These are phyloP conservation scores for Globisporangium viniferum DNA, from an alignment of 352 stramenopile species.

Conservation along the genomic window DNA sequence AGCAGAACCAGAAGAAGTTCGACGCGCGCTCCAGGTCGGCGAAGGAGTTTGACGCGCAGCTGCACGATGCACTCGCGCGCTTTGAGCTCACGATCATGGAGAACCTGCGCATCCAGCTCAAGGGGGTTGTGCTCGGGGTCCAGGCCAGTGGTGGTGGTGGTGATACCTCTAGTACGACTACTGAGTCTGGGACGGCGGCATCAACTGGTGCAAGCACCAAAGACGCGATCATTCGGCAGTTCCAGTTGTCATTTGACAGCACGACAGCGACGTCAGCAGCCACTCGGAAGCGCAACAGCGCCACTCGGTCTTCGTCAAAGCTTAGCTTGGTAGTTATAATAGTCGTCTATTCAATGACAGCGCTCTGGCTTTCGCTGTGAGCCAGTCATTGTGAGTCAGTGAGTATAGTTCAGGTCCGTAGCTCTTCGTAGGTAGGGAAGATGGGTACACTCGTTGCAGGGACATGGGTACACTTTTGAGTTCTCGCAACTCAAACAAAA, in stretches of 20 bases:
- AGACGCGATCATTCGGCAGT: background rate
- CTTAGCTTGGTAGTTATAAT: background rate
- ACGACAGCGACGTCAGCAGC: background rate
- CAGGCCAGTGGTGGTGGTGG: background rate
- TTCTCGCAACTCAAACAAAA: background rate
- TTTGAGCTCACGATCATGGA: constrained; percentile 5
- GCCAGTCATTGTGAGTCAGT: background rate
- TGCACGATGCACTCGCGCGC: background rate
- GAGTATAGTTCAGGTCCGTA: background rate
- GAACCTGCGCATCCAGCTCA: background rate
- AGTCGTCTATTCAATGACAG: background rate
- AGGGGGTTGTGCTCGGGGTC: background rate
- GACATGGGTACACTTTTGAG: background rate
- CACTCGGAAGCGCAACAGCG: background rate
- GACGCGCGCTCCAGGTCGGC: background rate
- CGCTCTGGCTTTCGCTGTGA: background rate
- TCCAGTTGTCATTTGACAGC: background rate
- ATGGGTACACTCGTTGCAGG: background rate
- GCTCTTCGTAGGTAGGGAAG: background rate
- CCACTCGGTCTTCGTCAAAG: background rate
- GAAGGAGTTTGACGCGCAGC: background rate
- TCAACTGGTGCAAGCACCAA: background rate
- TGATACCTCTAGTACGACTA: background rate
- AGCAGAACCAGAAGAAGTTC: constrained; percentile 1
- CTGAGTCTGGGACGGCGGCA: background rate